phyloP scores from a whole-genome alignment of 2,329 filamentous ascomycete species.

The Pseudogymnoascus pannorum region DNA sequence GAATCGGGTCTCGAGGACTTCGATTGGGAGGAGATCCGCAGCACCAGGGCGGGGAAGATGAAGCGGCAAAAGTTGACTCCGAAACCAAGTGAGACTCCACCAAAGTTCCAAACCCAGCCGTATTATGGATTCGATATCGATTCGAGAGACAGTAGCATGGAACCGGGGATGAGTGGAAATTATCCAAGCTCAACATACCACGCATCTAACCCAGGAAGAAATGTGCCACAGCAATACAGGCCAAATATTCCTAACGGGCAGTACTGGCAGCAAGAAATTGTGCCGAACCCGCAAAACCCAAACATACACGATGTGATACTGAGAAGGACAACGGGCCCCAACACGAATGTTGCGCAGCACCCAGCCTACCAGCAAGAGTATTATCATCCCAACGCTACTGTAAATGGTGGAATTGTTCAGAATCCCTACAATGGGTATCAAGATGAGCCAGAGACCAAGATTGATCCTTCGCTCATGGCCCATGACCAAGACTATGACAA shows the following conservation, averaged over 20 bases:
- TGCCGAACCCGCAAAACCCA: constrained; percentile 16
- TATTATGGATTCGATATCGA: constrained; percentile 18
- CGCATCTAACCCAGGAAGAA: constrained; percentile 42
- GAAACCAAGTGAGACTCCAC: constrained; percentile 17
- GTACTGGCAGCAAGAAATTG: constrained; percentile 39
- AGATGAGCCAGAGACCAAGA: constrained; percentile 19
- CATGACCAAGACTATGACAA: constrained; percentile 19
- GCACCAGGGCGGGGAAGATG: not conserved
- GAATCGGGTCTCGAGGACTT: constrained; percentile 41
- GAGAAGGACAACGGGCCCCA: constrained; percentile 32
- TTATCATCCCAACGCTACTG: constrained; percentile 14
- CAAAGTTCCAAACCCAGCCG: constrained; percentile 12
- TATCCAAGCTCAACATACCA: constrained; percentile 44
- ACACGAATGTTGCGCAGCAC: constrained; percentile 25
- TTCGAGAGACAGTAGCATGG: constrained; percentile 25
- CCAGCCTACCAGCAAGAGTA: constrained; percentile 28
- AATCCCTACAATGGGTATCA: not conserved
- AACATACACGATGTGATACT: constrained; percentile 37
- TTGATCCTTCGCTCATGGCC: constrained; percentile 25
- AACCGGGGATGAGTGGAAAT: constrained; percentile 18
- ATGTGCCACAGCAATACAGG: constrained; percentile 37
- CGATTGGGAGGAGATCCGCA: constrained; percentile 33
- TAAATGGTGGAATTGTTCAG: not conserved
- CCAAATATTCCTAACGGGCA: constrained; percentile 37
- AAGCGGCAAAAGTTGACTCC: constrained; percentile 19